phyloP scores from a whole-genome alignment of 2,329 filamentous ascomycete genomes.

The Acrocalymma vagum region DNA sequence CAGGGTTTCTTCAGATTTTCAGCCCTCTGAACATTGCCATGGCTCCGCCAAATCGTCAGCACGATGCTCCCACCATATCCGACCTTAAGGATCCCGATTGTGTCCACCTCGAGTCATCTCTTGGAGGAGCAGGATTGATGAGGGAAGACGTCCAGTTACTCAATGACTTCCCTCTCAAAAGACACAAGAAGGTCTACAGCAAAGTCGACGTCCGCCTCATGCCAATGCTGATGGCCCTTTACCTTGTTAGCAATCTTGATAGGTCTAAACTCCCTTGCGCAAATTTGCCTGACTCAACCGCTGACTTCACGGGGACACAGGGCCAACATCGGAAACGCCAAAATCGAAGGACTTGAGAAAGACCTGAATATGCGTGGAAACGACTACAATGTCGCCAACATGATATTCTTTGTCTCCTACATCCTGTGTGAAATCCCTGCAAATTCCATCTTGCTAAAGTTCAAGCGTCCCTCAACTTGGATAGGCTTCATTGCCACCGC shows the following conservation, averaged over 20 bases:
- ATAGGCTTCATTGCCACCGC: too few species aligned
- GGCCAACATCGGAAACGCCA: slow-evolving; percentile 78
- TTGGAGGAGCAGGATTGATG: slow-evolving; percentile 3
- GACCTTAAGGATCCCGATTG: not conserved
- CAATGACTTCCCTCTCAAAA: slow-evolving; percentile 1
- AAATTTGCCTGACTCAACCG: too few species aligned
- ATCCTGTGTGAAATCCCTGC: too few species aligned
- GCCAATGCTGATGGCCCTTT: slow-evolving; percentile 21
- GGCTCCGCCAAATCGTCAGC: too few species aligned
- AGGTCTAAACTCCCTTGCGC: slow-evolving; percentile 12
- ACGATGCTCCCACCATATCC: not conserved
- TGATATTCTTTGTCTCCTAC: too few species aligned
- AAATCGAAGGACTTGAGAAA: slow-evolving; percentile 68
- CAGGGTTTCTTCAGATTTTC: too few species aligned
- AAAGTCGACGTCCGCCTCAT: slow-evolving; percentile 20
- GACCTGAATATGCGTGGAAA: too few species aligned
- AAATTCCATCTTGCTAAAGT: too few species aligned
- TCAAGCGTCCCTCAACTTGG: too few species aligned
- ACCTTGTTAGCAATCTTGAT: slow-evolving; percentile 19
- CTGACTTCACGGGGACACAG: too few species aligned
- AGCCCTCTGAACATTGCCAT: too few species aligned
- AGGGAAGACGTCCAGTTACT: slow-evolving; percentile 2
- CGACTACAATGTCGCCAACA: too few species aligned
- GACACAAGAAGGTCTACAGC: slow-evolving; percentile 22
- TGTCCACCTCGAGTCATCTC: slow-evolving; percentile 5